Percentiles rank a stretch among this genome's conserved stretches.
These are phyloP conservation scores for Fomitopsis pinicola DNA, from an alignment of 1,284 basidiomycete genomes.

Conservation along the genomic window DNA sequence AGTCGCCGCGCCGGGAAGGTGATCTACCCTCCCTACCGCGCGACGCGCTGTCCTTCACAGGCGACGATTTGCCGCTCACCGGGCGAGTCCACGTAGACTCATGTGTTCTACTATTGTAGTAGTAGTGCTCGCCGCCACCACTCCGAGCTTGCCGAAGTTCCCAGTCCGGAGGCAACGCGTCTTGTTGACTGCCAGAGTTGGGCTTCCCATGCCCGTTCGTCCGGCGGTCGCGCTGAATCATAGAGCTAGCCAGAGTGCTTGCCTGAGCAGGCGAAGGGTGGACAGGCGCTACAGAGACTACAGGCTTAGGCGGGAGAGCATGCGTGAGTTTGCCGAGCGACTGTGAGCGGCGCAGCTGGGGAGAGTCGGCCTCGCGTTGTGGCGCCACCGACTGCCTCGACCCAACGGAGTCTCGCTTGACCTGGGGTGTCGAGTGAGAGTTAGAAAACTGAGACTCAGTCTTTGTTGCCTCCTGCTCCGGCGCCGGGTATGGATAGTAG, in stretches of 20 bases:
- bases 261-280: slow-evolving; percentile 58
- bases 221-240: slow-evolving; percentile 34
- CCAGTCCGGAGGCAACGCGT: slow-evolving; percentile 55
- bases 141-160: slow-evolving; percentile 50
- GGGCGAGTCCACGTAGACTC: slow-evolving; percentile 54
- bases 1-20: slow-evolving; percentile 10
- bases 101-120: slow-evolving; percentile 54
- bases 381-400: slow-evolving; percentile 14
- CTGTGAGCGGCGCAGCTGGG: slow-evolving; percentile 29
- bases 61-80: slow-evolving; percentile 19
- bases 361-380: slow-evolving; percentile 23
- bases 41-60: slow-evolving; percentile 17
- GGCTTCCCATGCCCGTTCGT: slow-evolving; percentile 28
- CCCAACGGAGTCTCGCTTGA: slow-evolving; percentile 16
- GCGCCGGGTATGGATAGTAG: slow-evolving; percentile 30
- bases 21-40: slow-evolving; percentile 12
- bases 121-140: slow-evolving; percentile 44
- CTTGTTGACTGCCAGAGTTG: slow-evolving; percentile 25
- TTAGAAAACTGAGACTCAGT: slow-evolving; percentile 11
- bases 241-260: slow-evolving; percentile 32
- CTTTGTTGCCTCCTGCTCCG: slow-evolving; percentile 19
- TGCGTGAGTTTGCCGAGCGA: slow-evolving; percentile 44
- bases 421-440: slow-evolving; percentile 8
- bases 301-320: slow-evolving; percentile 70
- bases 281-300: slow-evolving; percentile 46